Base-by-base conservation (phyloP, 768 basidiomycete genomes). In the Chalciporus sphaerocephalus region DNA sequence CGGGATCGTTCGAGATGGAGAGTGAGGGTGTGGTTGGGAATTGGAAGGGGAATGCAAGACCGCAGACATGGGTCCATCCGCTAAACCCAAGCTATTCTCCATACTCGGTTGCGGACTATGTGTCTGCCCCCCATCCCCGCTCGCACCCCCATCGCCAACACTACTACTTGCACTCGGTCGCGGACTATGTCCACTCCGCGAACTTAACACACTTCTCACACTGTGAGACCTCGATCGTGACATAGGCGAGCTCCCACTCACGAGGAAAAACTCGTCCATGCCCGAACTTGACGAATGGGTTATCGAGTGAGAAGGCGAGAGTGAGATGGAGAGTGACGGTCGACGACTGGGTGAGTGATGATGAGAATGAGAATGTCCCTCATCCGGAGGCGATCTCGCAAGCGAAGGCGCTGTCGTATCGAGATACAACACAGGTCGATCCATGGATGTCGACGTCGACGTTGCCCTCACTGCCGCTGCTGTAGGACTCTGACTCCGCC, bases 211-310 rank as follows among this genome's bases (percentile, higher is more conserved):
- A 1, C 41, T 46, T 27, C 48, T 46, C 24, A 50, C 27, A 20
- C 50, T 40, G 2, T 42, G 50, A 20, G 50, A 36, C 20, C 35
- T 43, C 6, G 50, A 36, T 17, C 35, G 43, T 3, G 40, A 17
- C 10, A 32, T 37, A 2, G 40, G 33, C 4, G 54, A 50, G 5
- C 50, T 15, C 1, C 50, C 48, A 11, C 41, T 44, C 11, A 58
- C 41, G 37, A 58, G 17, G 16, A 58, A 27, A 30, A 58, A 58
- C 21, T 56, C 57, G 6, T 58, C 57, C 57, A 58, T 58, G 9
- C 57, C 57, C 9, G 46, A 34, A 9, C 22, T 23, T 17, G 57
- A 48, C 20, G 50, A 48, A 40, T 50, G 57, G 23, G 21, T 42
- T 8, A 56, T 44, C 3, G 57, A 58, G 16, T 33, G 53, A 6